Evolutionary conservation across 768 basidiomycete genomes (phyloP), one percentile per base, ranked within the genome.

Genomic region (Sporobolomyces roseus): DNA sequence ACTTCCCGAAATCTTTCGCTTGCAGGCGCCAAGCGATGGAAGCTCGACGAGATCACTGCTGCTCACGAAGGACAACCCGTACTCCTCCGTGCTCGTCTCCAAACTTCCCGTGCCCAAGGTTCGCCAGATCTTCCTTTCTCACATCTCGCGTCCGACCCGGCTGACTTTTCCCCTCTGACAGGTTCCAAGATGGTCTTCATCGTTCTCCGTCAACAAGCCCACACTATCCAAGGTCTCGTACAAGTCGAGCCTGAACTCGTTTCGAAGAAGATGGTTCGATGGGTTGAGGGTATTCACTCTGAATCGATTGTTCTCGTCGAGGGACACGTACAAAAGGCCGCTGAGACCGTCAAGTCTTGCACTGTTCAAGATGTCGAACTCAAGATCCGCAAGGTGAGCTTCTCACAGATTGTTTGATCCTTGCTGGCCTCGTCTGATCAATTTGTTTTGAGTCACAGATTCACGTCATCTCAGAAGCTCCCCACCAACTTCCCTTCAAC

Each of bases 221-320:
- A 88, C 83, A 93, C 63, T 1, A 86, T 99, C 13, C 94, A 98
- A 78, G 93, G 89, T 41, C 81, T 98, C 46, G 81, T 94, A 68
- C 79, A 82, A 54, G 85, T 89, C 29, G 81, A 87, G 14, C 84
- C 86, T 16, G 88, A 85, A 52, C 86, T 85, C 75, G 83, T 98
- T 32, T 93, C 91, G 70, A 97, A 93, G 80, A 93, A 94, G 78
- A 99, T 99, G 96, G 85, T 92, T 45, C 96, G 92, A 80, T 98
- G 89, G 88, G 85, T 87, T 23, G 86, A 86, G 25, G 77, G 84
- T 30, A 80, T 98, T 56, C 81, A 87, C 32, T 84, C 85, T 75
- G 96, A 99, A 81, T 90, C 88, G 66, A 93, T 99, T 75, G 88
- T 98, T 8, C 85, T 93, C 29, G 88, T 94, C 8, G 88, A 93